Percentiles rank a stretch among this genome's conserved stretches.
phyloP scores from a whole-genome alignment of 164 flowering plant species.

The Vitis vinifera region ASM3070453v1 NC_081811.1:27122501-27123000 shows the following conservation, averaged over 20 bases:
- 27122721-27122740: conserved; percentile 75
- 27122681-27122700: conserved; percentile 79
- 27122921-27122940: conserved; percentile 48
- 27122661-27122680: conserved; percentile 64
- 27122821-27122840: conserved; percentile 98
- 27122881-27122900: conserved; percentile 62
- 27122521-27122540: too few relatives aligned
- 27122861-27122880: conserved; percentile 74
- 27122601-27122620: too few relatives aligned
- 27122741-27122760: conserved; percentile 9
- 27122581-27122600: too few relatives aligned
- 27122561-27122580: too few relatives aligned
- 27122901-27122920: conserved; percentile 57
- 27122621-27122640: too few relatives aligned
- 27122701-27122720: conserved; percentile 87
- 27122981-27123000: not conserved
- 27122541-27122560: too few relatives aligned
- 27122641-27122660: conserved; percentile 44
- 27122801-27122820: conserved; percentile 26
- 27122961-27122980: not conserved
- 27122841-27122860: conserved; percentile 73
- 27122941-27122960: not conserved
- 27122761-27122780: not conserved
- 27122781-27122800: not conserved
- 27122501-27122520: too few relatives aligned